Evolutionary conservation across 2,329 filamentous ascomycete genomes (phyloP).

Genomic region (Ceratocystis alfenasii): DNA sequence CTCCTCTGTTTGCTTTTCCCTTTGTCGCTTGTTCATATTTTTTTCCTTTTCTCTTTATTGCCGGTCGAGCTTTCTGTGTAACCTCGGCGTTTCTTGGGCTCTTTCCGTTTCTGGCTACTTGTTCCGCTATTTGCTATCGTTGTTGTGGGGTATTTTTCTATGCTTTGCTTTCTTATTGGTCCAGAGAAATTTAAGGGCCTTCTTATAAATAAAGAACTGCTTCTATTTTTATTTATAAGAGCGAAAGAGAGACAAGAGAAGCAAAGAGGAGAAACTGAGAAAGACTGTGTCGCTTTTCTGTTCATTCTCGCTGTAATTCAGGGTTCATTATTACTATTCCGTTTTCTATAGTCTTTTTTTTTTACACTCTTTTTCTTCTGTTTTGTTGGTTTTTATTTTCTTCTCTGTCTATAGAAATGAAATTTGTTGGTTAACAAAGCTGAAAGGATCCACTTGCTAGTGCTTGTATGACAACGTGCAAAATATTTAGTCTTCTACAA

Average conservation of each 20-base stretch:
- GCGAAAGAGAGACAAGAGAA: not conserved
- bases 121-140: not conserved
- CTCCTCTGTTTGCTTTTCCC: not conserved
- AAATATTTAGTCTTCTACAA: too few species aligned
- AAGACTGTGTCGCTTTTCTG: not conserved
- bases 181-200: constrained; percentile 10
- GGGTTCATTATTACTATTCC: not conserved
- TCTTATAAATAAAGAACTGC: not conserved
- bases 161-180: not conserved
- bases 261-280: too few species aligned
- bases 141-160: not conserved
- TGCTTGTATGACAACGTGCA: not conserved
- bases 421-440: not conserved
- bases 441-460: not conserved
- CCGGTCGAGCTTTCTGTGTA: not conserved
- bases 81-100: not conserved
- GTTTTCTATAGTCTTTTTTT: not conserved
- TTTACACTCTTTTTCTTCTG: not conserved
- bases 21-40: constrained; percentile 8
- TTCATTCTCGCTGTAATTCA: not conserved
- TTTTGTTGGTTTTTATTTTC: not conserved
- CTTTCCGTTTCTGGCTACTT: not conserved
- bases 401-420: constrained; percentile 1
- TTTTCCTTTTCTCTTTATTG: not conserved
- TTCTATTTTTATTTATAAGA: not conserved